Conservation (phyloP, 257 asterid genomes). For the Voacanga thouarsii region DNA sequence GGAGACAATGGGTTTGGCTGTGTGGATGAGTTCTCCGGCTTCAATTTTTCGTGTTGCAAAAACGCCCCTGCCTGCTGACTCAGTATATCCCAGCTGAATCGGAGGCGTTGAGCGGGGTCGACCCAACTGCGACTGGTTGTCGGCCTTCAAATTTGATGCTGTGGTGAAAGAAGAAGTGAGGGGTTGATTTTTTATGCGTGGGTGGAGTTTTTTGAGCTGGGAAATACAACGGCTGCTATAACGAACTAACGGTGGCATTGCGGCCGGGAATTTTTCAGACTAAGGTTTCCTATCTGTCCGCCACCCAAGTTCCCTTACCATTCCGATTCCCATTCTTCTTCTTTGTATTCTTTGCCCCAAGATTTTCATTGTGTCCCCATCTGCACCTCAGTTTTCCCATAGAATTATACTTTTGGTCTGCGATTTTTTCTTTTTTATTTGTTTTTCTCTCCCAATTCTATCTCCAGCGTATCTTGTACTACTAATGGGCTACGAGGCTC, state of each 20-base stretch:
- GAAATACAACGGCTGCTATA: conserved; percentile 31
- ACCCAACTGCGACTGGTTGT: conserved; percentile 13
- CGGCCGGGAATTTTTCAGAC: background rate
- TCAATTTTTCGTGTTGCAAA: conserved; percentile 61
- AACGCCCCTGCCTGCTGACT: conserved; percentile 61
- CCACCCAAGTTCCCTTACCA: too few species aligned
- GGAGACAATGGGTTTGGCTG: conserved; percentile 55
- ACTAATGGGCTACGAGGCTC: too few species aligned
- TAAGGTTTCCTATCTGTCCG: background rate
- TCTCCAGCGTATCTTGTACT: too few species aligned
- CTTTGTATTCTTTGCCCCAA: background rate
- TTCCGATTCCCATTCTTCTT: background rate
- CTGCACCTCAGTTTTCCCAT: too few species aligned
- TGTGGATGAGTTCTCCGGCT: conserved; percentile 72
- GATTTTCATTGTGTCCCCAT: too few species aligned
- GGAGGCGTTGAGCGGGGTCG: conserved; percentile 47
- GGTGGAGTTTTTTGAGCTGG: conserved; percentile 23
- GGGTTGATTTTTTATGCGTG: background rate
- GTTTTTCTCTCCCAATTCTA: too few species aligned
- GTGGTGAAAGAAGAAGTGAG: conserved; percentile 17
- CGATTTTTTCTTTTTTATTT: too few species aligned
- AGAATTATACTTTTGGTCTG: too few species aligned
- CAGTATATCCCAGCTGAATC: conserved; percentile 43
- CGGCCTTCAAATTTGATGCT: background rate
- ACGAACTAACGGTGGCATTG: conserved; percentile 33